Evolutionary conservation across 1,284 basidiomycete genomes (phyloP).

Genomic region (Cryptococcus sp.): DNA sequence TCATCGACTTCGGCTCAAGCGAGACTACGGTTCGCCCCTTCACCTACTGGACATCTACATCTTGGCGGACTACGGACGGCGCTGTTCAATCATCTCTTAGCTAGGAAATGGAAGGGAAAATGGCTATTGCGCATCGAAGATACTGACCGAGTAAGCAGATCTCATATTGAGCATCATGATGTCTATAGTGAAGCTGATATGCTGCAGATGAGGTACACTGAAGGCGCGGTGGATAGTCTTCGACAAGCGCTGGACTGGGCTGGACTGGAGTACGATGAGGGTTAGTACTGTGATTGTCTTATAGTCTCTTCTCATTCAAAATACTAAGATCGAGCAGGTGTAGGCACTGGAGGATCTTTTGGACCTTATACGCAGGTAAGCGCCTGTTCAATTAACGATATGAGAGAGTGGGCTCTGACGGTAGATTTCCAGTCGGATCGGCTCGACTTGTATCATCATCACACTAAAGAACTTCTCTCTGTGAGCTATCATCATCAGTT

Average conservation of each 20-base stretch:
- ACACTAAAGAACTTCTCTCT: slow-evolving; percentile 72
- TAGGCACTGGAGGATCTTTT: slow-evolving; percentile 69
- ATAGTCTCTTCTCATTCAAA: not conserved
- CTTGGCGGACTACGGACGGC: slow-evolving; percentile 96
- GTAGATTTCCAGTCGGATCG: slow-evolving; percentile 72
- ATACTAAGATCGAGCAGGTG: slow-evolving; percentile 51
- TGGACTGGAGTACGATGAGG: slow-evolving; percentile 89
- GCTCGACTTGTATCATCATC: slow-evolving; percentile 74
- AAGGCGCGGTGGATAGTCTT: slow-evolving; percentile 72
- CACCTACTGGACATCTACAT: slow-evolving; percentile 91
- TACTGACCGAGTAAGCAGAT: slow-evolving; percentile 72
- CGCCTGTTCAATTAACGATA: not conserved
- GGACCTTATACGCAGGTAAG: slow-evolving; percentile 79
- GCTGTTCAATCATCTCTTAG: slow-evolving; percentile 87
- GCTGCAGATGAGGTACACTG: slow-evolving; percentile 12
- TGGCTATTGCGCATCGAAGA: slow-evolving; percentile 95
- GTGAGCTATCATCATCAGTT: slow-evolving; percentile 53
- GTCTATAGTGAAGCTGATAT: not conserved
- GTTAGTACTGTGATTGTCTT: slow-evolving; percentile 53
- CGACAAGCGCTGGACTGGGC: slow-evolving; percentile 81
- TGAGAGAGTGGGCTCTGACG: no score
- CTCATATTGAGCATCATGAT: not conserved
- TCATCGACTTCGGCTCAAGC: slow-evolving; percentile 16
- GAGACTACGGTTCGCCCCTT: slow-evolving; percentile 87
- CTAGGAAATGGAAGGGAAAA: slow-evolving; percentile 75